Evolutionary conservation across 2,329 filamentous ascomycete species (phyloP).

Genomic region (Hypoxylon sp.): DNA sequence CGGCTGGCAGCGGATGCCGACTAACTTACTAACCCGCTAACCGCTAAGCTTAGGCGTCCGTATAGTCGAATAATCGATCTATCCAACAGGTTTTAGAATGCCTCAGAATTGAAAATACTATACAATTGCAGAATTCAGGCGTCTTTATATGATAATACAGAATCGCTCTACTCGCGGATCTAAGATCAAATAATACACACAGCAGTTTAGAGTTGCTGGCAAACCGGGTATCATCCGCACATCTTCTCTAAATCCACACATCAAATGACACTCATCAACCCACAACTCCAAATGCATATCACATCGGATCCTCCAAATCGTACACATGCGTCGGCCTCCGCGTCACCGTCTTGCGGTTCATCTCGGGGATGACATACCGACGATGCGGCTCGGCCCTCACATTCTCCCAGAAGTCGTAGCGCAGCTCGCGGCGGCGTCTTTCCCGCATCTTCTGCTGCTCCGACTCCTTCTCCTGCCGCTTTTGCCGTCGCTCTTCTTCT

Average conservation of each 20-base stretch:
- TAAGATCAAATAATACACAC: not conserved
- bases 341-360: constrained; percentile 53
- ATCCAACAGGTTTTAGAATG: not conserved
- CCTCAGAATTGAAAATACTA: not conserved
- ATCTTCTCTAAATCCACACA: not conserved
- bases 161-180: not conserved
- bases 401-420: constrained; percentile 60
- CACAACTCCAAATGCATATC: constrained; percentile 17
- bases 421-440: constrained; percentile 51
- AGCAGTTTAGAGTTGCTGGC: not conserved
- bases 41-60: not conserved
- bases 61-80: constrained; percentile 4
- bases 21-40: constrained; percentile 14
- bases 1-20: constrained; percentile 20
- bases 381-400: constrained; percentile 52
- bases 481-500: constrained; percentile 45
- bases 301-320: constrained; percentile 19
- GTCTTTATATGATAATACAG: not conserved
- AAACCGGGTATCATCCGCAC: constrained; percentile 31
- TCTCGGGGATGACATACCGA: constrained; percentile 57
- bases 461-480: constrained; percentile 43
- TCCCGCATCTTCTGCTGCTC: constrained; percentile 45
- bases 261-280: not conserved
- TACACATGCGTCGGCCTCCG: constrained; percentile 24
- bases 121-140: not conserved